Percentiles rank a stretch among this genome's conserved stretches.
Evolutionary conservation across 352 stramenopile species (phyloP).

Genomic region (Phytophthora europaea): DNA sequence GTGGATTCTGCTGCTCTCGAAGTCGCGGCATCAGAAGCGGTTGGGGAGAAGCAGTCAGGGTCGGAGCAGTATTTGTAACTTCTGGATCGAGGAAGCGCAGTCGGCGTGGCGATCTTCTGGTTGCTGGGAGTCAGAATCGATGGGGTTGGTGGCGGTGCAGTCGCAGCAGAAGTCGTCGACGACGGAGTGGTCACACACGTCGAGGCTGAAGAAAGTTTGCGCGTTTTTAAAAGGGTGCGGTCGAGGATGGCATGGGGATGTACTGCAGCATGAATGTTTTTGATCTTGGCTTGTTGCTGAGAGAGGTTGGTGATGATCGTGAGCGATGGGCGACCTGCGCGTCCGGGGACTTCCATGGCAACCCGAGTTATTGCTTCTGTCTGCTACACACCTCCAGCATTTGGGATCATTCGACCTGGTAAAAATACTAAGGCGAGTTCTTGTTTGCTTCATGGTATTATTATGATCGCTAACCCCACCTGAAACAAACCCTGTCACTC

Average conservation of each 20-base stretch:
- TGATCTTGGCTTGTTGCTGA: conserved; percentile 19
- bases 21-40: background rate
- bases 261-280: conserved; percentile 6
- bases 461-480: conserved; percentile 12
- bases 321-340: conserved; percentile 21
- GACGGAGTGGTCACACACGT: conserved; percentile 20
- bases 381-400: background rate
- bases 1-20: conserved; percentile 12
- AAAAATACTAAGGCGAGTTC: conserved; percentile 38
- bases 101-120: conserved; percentile 19
- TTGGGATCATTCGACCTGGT: conserved; percentile 15
- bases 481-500: background rate
- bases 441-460: conserved; percentile 22
- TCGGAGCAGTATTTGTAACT: conserved; percentile 48
- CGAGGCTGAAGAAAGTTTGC: conserved; percentile 21
- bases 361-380: background rate
- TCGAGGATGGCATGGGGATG: conserved; percentile 8
- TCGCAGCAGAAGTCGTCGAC: conserved; percentile 8
- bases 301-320: conserved; percentile 34
- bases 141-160: conserved; percentile 17
- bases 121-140: conserved; percentile 4
- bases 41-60: conserved; percentile 40
- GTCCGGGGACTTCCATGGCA: conserved; percentile 26
- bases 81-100: conserved; percentile 18
- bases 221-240: conserved; percentile 10